These are phyloP conservation scores for Russula foetens DNA, from an alignment of 768 basidiomycete genomes.

Conservation along the genomic window DNA sequence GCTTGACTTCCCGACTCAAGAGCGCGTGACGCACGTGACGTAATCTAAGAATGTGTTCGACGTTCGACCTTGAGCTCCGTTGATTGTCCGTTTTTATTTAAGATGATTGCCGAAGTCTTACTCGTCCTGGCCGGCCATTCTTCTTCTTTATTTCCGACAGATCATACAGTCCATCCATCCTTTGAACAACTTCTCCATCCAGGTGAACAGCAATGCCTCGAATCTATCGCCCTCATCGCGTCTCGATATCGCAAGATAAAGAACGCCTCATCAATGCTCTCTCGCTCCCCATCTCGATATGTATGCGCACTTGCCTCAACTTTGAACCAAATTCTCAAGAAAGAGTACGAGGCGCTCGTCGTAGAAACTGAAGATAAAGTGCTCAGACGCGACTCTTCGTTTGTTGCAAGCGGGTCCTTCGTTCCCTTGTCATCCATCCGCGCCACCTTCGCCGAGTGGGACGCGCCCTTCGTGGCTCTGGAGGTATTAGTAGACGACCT, in stretches of 20 bases:
- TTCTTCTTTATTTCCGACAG: constrained; percentile 70
- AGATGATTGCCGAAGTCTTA: constrained; percentile 88
- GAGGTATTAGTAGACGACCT: constrained; percentile 56
- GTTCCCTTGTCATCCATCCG: constrained; percentile 81
- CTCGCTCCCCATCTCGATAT: constrained; percentile 62
- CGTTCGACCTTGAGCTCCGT: neutral
- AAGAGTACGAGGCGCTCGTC: constrained; percentile 74
- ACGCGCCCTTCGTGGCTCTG: constrained; percentile 73
- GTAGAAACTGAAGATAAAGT: constrained; percentile 77
- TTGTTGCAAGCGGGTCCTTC: constrained; percentile 75
- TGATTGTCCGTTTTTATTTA: too few relatives aligned
- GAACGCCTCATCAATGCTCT: constrained; percentile 40
- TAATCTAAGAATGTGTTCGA: neutral
- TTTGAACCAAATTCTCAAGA: constrained; percentile 61
- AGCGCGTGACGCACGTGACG: neutral
- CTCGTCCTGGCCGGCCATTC: constrained; percentile 82
- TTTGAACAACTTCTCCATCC: constrained; percentile 75
- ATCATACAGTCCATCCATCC: constrained; percentile 50
- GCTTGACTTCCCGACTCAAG: too few relatives aligned
- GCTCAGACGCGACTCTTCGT: constrained; percentile 59
- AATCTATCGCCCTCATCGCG: constrained; percentile 68
- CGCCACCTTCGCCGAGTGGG: constrained; percentile 83
- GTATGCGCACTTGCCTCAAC: constrained; percentile 71
- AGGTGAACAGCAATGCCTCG: constrained; percentile 80
- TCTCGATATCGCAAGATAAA: constrained; percentile 69